These are phyloP conservation scores for Xylaria sp. DNA, from an alignment of 2,329 filamentous ascomycete genomes.

Conservation along the genomic window DNA sequence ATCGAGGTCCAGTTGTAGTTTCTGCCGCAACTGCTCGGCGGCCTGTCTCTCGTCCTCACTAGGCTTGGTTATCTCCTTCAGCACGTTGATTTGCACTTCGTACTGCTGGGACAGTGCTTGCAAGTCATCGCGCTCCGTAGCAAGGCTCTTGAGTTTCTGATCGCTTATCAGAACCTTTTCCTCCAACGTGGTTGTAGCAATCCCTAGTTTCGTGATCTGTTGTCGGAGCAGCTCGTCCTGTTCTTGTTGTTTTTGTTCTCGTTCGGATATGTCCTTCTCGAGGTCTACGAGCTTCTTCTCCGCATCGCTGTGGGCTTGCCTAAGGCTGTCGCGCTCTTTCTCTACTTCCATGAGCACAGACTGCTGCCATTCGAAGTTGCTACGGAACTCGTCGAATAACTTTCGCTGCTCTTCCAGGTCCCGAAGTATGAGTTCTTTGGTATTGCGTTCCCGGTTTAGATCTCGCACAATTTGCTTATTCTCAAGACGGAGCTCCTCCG, in stretches of 20 bases:
- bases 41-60: conserved; percentile 26
- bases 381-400: conserved; percentile 44
- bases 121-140: conserved; percentile 35
- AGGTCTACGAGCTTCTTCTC: conserved; percentile 35
- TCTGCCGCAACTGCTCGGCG: conserved; percentile 39
- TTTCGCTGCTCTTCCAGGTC: conserved; percentile 45
- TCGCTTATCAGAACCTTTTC: conserved; percentile 35
- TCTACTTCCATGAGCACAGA: conserved; percentile 40
- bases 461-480: conserved; percentile 41
- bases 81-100: conserved; percentile 26
- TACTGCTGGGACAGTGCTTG: conserved; percentile 28
- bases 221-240: conserved; percentile 36
- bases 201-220: conserved; percentile 35
- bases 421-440: conserved; percentile 42
- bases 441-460: conserved; percentile 40
- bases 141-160: conserved; percentile 36
- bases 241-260: conserved; percentile 33
- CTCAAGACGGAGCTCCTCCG: conserved; percentile 40
- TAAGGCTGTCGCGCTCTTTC: conserved; percentile 44
- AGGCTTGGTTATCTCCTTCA: conserved; percentile 28
- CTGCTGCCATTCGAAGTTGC: conserved; percentile 43
- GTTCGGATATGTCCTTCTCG: conserved; percentile 34
- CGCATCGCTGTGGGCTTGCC: conserved; percentile 35
- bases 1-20: conserved; percentile 38
- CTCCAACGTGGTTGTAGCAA: conserved; percentile 33